A percentile compares a stretch with the other conserved stretches of the same genome.
Evolutionary conservation across 371 early-diverging fungal species (phyloP).

Genomic region (Phascolomyces articulosus): DNA sequence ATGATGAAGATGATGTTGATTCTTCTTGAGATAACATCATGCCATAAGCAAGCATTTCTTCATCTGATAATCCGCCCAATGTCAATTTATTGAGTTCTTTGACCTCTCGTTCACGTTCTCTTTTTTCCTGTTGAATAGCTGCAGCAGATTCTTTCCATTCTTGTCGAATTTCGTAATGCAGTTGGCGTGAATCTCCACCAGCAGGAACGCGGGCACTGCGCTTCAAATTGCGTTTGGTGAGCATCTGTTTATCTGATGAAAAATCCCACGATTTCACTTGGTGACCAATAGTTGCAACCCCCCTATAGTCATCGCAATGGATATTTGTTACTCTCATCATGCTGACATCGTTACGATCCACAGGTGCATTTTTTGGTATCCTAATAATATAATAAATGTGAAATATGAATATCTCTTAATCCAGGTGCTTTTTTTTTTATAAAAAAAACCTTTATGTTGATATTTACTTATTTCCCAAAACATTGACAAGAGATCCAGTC

Average conservation of each 20-base stretch:
- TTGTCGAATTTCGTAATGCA: constrained; percentile 40
- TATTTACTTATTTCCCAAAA: constrained; percentile 28
- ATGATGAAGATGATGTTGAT: too few species aligned
- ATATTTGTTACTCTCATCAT: constrained; percentile 48
- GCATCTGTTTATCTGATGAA: constrained; percentile 38
- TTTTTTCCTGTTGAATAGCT: constrained; percentile 33
- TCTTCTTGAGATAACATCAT: constrained; percentile 50
- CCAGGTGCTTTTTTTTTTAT: too few species aligned
- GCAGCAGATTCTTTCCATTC: constrained; percentile 44
- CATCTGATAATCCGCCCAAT: constrained; percentile 46
- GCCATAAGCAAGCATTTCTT: constrained; percentile 53
- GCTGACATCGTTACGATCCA: constrained; percentile 38
- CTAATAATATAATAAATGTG: constrained; percentile 19
- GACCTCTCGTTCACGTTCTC: constrained; percentile 29
- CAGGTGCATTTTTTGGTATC: constrained; percentile 41
- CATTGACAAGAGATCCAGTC: constrained; percentile 33
- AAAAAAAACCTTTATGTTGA: neutral
- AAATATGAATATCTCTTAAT: too few species aligned
- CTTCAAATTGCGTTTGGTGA: constrained; percentile 25
- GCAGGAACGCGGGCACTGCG: constrained; percentile 23
- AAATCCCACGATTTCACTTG: constrained; percentile 46
- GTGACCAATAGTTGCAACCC: constrained; percentile 49
- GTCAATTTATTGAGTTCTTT: constrained; percentile 33
- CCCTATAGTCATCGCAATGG: constrained; percentile 47
- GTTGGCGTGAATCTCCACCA: constrained; percentile 20